Evolutionary conservation across 2,329 filamentous ascomycete species (phyloP), one percentile per base, ranked within the genome.

Genomic region (Pseudonectria foliicola): DNA sequence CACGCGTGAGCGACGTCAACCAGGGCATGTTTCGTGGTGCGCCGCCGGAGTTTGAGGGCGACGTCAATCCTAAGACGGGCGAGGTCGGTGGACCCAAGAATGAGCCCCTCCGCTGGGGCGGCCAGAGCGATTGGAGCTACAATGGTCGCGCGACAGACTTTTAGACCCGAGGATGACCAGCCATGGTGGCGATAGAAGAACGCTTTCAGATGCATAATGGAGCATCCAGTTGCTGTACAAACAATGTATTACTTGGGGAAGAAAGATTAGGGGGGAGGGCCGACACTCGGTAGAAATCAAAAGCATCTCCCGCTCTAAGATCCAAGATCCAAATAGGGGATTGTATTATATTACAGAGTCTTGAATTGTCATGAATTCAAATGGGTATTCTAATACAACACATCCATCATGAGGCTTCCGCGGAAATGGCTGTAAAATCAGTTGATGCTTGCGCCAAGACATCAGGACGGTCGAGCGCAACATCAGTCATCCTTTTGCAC

Each of bases 71-170:
- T 3, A 83, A 82, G 69, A 98, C 92, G 2, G 92, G 92, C 15
- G 92, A 98, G 70, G 78, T 95, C 10, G 92, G 92, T 6, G 92
- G 92, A 1, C 92, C 92, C 6, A 98, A 96, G 78, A 96, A 94
- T 56, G 90, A 98, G 63, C 92, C 92, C 33, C 56, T 96, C 56
- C 68, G 89, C 50, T 95, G 90, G 90, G 88, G 88, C 1, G 68
- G 72, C 13, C 57, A 53, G 0, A 81, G 85, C 1, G 77, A 82
- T 52, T 98, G 89, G 83, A 95, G 87, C 59, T 98, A 85, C 61
- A 95, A 95, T 61, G 92, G 92, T 30, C 71, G 90, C 44, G 89
- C 93, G 35, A 96, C 90, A 15, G 92, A 98, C 63, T 98, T 98
- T 42, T 79, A 49, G 55, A 27, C 15, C 16, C 7, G 8, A 18